phyloP scores from a whole-genome alignment of 2,329 filamentous ascomycete species.

The Nannizziopsis arthrosporioides region DNA sequence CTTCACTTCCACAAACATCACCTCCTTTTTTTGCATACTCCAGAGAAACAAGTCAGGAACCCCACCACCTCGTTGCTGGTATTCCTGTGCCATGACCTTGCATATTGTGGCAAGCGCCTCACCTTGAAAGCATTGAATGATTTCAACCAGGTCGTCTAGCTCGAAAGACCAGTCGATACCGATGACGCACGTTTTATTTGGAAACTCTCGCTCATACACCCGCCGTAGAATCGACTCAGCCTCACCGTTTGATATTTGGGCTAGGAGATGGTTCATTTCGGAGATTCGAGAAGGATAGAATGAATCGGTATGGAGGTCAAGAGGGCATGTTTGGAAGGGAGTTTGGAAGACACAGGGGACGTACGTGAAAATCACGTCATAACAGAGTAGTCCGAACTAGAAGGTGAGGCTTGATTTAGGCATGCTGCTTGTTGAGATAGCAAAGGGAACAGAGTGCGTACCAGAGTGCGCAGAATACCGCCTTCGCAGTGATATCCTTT shows the following conservation, averaged over 20 bases:
- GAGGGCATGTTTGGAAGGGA: conserved; percentile 80
- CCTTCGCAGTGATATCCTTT: conserved; percentile 93
- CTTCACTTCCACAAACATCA: conserved; percentile 71
- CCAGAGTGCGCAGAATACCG: conserved; percentile 76
- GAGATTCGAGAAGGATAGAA: conserved; percentile 79
- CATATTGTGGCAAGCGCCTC: conserved; percentile 71
- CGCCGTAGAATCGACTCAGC: conserved; percentile 55
- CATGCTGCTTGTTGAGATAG: not conserved
- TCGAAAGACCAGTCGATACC: conserved; percentile 86
- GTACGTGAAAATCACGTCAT: conserved; percentile 83
- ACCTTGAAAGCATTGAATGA: conserved; percentile 67
- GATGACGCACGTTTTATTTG: conserved; percentile 70
- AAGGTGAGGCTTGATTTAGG: not conserved
- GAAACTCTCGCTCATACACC: conserved; percentile 57
- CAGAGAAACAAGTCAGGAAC: conserved; percentile 90
- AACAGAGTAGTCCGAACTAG: conserved; percentile 73
- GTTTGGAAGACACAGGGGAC: conserved; percentile 97
- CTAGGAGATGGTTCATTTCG: conserved; percentile 78
- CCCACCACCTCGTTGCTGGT: conserved; percentile 70
- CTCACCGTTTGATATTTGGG: conserved; percentile 73
- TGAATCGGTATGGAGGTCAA: conserved; percentile 84
- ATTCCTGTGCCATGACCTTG: conserved; percentile 92
- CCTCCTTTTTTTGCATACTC: conserved; percentile 49
- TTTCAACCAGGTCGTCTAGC: conserved; percentile 64
- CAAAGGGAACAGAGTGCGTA: conserved; percentile 16